Evolutionary conservation across 2,329 filamentous ascomycete genomes (phyloP), one percentile per base, ranked within the genome.

Genomic region (Amphichorda felina): DNA sequence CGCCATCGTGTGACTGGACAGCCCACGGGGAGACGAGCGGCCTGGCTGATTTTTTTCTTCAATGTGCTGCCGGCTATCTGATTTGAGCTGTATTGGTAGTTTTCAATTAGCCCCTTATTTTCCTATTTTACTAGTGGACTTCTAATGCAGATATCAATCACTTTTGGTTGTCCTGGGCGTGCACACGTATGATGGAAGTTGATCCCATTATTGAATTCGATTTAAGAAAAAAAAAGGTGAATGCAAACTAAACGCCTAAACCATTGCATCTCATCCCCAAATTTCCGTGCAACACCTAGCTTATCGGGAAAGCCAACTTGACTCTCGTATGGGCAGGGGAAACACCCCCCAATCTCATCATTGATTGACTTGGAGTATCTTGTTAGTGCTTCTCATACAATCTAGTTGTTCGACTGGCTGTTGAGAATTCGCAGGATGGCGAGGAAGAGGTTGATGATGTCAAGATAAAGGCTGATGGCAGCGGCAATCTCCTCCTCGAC

Each of bases 401-500:
- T n/a, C n/a, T 60, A 96, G 71, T 95, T 93, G 62, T 94, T 89
- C 55, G 78, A 81, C 70, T 94, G 85, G 66, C 82, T 93, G 70
- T 98, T 98, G 52, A 98, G 68, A 49, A 98, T 96, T 53, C 91
- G 75, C 53, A 98, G 68, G 52, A 98, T 98, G 36, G 86, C 82
- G 46, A 98, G 69, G 75, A 98, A 98, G 46, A 98, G 61, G 71
- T 98, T 98, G 67, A 96, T 85, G 44, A 96, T 79, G 57, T 96
- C 89, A 34, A 98, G 72, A 57, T 98, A 98, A 33, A 98, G 71
- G 54, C 84, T 91, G 59, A 98, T 94, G 8, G 85, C 80, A 34
- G 89, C 89, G 6, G 88, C 87, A 55, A 96, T 95, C 68, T 95
- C 88, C 71, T 95, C 89, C 63, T 98, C 91, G 35, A 95, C 86